Evolutionary conservation across 106 monocot genomes (phyloP).

Genomic region (Dendrobium catenatum): DNA sequence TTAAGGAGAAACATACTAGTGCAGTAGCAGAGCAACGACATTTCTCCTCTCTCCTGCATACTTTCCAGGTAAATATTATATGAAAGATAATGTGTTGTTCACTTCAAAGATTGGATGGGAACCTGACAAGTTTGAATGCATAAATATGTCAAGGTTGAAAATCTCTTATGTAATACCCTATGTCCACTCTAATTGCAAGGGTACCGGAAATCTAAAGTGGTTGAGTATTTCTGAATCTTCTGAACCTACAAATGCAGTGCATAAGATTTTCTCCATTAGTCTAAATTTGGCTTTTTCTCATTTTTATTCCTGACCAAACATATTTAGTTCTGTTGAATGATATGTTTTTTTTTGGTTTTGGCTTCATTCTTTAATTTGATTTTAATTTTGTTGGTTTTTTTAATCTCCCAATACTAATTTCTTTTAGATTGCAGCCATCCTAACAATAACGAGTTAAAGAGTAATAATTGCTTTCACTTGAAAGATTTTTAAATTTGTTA

Average conservation of each 20-base stretch:
- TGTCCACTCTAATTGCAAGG: too few relatives aligned
- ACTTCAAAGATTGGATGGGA: neutral
- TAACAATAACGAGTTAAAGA: too few relatives aligned
- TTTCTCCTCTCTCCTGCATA: slow-evolving; percentile 28
- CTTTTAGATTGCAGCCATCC: too few relatives aligned
- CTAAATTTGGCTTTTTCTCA: neutral
- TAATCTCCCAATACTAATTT: neutral
- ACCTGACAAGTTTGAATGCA: neutral
- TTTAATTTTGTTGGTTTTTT: neutral
- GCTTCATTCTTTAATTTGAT: neutral
- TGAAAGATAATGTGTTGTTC: neutral
- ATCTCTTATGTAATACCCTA: neutral
- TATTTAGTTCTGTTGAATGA: neutral
- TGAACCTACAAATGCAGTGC: neutral
- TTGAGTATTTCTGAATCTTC: neutral
- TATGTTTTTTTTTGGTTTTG: neutral
- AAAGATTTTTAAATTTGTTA: too few relatives aligned
- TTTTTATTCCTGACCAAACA: neutral
- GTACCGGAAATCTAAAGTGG: neutral
- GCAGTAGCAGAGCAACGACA: slow-evolving; percentile 18
- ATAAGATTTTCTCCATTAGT: neutral
- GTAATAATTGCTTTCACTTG: too few relatives aligned
- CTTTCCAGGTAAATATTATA: slow-evolving; percentile 22
- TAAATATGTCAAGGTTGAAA: neutral
- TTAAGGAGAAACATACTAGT: slow-evolving; percentile 21